Base-by-base conservation (phyloP, 2,329 filamentous ascomycete species). In the Pseudogymnoascus sp. region DNA sequence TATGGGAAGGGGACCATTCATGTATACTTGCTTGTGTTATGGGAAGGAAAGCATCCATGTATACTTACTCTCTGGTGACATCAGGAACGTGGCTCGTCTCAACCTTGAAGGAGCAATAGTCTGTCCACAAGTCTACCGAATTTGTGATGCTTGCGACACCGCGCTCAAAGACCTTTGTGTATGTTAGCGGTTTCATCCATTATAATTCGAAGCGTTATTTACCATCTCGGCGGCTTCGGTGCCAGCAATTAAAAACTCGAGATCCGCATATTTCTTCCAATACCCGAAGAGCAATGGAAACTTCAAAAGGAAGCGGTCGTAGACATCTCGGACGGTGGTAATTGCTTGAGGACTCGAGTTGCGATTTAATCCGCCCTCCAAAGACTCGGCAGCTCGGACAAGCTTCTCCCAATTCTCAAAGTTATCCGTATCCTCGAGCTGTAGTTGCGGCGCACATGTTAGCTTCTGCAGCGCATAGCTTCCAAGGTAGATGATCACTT, bases 51-150 rank as follows among this genome's bases (percentile, higher is more conserved):
- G 73, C 73, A 76, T 81, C 80, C 79, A 78, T 77, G 74, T 77
- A 80, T 84, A 97, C 94, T 97, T 96, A 99, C 94, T 97, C 94
- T 96, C 94, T 88, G 80, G 97, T 95, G 77, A 95, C 84, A 75
- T 95, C 90, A 71, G 91, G 84, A 74, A 96, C 92, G 78, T 99
- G 94, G 70, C 90, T 94, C 64, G 94, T 97, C 75, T 97, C 92
- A 79, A 94, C 92, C 77, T 97, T 97, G 85, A 97, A 97, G 72
- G 87, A 85, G 80, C 93, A 97, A 79, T 97, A 99, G 72, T 96
- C 92, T 62, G 91, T 90, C 94, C 94, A 99, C 65, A 99, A 82
- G 75, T 99, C 94, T 71, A 97, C 92, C 37, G 93, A 97, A 73
- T 90, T 91, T 63, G 89, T 88, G 72, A 97, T 92, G 77, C 91